Evolutionary conservation across 179 eudicot species (phyloP).

Genomic region (Heliamphora pulchella): DNA sequence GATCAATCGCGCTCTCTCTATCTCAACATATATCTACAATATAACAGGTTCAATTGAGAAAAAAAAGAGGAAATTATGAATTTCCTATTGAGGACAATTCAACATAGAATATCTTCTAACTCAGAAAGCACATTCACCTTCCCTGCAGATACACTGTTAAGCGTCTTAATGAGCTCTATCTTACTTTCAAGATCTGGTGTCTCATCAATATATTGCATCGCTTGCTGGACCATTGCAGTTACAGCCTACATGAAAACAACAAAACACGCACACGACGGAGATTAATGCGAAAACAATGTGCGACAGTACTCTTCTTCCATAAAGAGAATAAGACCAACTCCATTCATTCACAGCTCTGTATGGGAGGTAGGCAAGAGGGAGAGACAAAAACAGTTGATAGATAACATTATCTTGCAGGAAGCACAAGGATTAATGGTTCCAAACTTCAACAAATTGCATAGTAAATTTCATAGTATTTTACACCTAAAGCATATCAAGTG

Average conservation of each 20-base stretch:
- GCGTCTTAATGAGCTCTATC: conserved; percentile 86
- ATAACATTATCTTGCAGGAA: background rate
- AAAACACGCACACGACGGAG: conserved; percentile 2
- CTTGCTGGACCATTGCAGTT: conserved; percentile 95
- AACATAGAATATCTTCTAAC: background rate
- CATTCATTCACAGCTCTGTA: no score
- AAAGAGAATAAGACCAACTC: background rate
- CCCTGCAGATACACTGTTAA: conserved; percentile 86
- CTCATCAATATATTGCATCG: conserved; percentile 86
- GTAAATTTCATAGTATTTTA: background rate
- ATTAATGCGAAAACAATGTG: background rate
- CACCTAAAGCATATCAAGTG: background rate
- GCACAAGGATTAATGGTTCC: background rate
- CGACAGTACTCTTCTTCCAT: background rate
- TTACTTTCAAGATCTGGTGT: conserved; percentile 87
- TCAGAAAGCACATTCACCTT: conserved; percentile 42
- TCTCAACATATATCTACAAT: conserved; percentile 83
- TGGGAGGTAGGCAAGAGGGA: no score
- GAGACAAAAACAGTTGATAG: no score
- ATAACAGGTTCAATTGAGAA: background rate
- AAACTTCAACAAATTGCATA: background rate
- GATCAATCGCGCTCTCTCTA: conserved; percentile 80
- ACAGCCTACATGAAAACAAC: conserved; percentile 47
- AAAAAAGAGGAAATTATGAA: background rate
- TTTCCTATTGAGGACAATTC: background rate